Percentiles rank a stretch among this genome's conserved stretches.
Evolutionary conservation across 1,139 yeast genomes (phyloP).

Genomic region (Debaryomycetaceae sp.): DNA sequence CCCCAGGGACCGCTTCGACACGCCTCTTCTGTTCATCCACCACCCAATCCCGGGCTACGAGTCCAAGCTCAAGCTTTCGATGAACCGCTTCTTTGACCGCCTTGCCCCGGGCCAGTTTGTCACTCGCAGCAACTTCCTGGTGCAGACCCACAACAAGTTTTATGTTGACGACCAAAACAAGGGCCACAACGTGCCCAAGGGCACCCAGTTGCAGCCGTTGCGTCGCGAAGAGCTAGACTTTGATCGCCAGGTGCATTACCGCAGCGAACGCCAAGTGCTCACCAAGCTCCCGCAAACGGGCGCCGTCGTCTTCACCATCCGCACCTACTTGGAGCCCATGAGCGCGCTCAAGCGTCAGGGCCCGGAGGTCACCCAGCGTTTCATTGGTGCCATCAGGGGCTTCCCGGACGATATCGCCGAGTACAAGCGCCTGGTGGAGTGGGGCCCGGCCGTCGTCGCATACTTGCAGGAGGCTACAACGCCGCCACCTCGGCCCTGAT

Average conservation of each 20-base stretch:
- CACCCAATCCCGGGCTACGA: slow-evolving; percentile 62
- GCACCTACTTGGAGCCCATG: slow-evolving; percentile 67
- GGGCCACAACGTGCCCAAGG: slow-evolving; percentile 33
- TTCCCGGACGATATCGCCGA: slow-evolving; percentile 35
- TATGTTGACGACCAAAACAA: slow-evolving; percentile 52
- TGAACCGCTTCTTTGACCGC: slow-evolving; percentile 58
- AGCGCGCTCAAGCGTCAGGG: slow-evolving; percentile 51
- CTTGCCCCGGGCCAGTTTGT: slow-evolving; percentile 50
- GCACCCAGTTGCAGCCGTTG: slow-evolving; percentile 24
- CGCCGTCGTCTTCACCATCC: slow-evolving; percentile 54
- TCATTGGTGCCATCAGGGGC: slow-evolving; percentile 38
- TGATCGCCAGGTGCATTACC: slow-evolving; percentile 46
- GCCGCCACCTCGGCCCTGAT: slow-evolving; percentile 42
- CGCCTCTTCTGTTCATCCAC: slow-evolving; percentile 52
- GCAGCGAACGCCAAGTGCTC: slow-evolving; percentile 61
- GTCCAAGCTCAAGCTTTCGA: slow-evolving; percentile 48
- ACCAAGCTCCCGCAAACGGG: slow-evolving; percentile 53
- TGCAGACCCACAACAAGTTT: slow-evolving; percentile 51
- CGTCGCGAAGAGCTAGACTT: slow-evolving; percentile 48
- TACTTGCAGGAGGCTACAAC: slow-evolving; percentile 21
- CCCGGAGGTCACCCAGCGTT: slow-evolving; percentile 32
- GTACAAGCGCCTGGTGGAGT: slow-evolving; percentile 36
- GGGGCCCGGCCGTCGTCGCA: slow-evolving; percentile 35
- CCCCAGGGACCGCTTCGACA: slow-evolving; percentile 52
- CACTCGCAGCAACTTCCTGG: slow-evolving; percentile 57